These are phyloP conservation scores for Trametes polyzona DNA, from an alignment of 1,284 basidiomycete species.

Conservation along the genomic window DNA sequence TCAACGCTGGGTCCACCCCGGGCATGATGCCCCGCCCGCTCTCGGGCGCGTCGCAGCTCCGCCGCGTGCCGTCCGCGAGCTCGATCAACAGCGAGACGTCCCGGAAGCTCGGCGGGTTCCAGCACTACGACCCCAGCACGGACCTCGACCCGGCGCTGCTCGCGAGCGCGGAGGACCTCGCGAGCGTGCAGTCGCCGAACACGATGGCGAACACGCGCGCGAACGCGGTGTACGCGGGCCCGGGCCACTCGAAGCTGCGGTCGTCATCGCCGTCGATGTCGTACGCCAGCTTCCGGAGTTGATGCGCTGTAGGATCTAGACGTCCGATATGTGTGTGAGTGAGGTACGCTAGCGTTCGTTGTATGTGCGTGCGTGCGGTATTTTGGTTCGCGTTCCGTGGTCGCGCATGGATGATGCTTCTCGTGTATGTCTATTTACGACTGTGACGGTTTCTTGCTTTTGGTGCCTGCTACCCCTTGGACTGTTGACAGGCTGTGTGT, in stretches of 20 bases:
- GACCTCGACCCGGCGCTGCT: constrained; percentile 39
- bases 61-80: constrained; percentile 31
- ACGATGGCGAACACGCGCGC: constrained; percentile 35
- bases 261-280: constrained; percentile 28
- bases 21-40: constrained; percentile 29
- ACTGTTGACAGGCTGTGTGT: constrained; percentile 7
- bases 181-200: constrained; percentile 29
- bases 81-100: constrained; percentile 34
- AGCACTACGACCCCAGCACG: constrained; percentile 32
- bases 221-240: constrained; percentile 24
- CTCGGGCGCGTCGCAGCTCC: constrained; percentile 25
- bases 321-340: background rate
- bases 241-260: constrained; percentile 13
- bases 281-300: constrained; percentile 26
- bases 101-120: constrained; percentile 29
- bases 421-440: constrained; percentile 5
- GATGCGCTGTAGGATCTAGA: too few species aligned
- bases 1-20: constrained; percentile 38
- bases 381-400: background rate
- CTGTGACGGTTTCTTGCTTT: background rate
- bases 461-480: too few species aligned
- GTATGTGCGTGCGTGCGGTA: background rate
- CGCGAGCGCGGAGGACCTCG: constrained; percentile 36
- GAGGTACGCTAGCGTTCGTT: too few species aligned
- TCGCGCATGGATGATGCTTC: background rate